Evolutionary conservation across 2,329 filamentous ascomycete species (phyloP).

Genomic region (Cadophora sp.): DNA sequence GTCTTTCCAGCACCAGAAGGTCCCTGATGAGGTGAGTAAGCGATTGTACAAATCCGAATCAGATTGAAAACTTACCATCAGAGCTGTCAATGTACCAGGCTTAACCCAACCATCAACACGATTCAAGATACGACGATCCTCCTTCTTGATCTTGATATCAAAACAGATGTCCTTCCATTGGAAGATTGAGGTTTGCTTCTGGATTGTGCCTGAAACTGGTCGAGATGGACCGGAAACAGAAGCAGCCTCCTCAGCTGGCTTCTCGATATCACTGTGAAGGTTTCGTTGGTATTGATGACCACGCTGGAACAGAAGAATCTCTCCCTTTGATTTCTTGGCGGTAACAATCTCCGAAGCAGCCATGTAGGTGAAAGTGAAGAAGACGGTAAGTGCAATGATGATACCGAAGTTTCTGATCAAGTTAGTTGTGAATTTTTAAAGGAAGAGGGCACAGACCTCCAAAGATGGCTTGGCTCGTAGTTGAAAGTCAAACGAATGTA

Average conservation of each 20-base stretch:
- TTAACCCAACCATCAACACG: conserved; percentile 75
- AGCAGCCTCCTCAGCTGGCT: conserved; percentile 45
- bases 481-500: conserved; percentile 62
- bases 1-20: conserved; percentile 82
- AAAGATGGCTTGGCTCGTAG: conserved; percentile 65
- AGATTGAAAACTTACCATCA: conserved; percentile 76
- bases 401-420: conserved; percentile 65
- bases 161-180: conserved; percentile 62
- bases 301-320: conserved; percentile 76
- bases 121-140: conserved; percentile 68
- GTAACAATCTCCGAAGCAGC: conserved; percentile 65
- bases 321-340: conserved; percentile 71
- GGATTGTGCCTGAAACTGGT: conserved; percentile 19
- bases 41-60: conserved; percentile 8
- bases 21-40: conserved; percentile 66
- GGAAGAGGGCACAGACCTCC: conserved; percentile 52
- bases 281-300: conserved; percentile 56
- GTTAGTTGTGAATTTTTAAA: background rate
- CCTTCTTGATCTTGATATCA: conserved; percentile 72
- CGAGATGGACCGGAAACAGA: background rate
- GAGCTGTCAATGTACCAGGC: conserved; percentile 70
- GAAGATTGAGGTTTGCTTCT: conserved; percentile 40
- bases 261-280: conserved; percentile 67
- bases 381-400: conserved; percentile 66
- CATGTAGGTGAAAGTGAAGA: conserved; percentile 68